Base-by-base conservation (phyloP, 768 basidiomycete species). In the Xerocomellus amylosporus region DNA sequence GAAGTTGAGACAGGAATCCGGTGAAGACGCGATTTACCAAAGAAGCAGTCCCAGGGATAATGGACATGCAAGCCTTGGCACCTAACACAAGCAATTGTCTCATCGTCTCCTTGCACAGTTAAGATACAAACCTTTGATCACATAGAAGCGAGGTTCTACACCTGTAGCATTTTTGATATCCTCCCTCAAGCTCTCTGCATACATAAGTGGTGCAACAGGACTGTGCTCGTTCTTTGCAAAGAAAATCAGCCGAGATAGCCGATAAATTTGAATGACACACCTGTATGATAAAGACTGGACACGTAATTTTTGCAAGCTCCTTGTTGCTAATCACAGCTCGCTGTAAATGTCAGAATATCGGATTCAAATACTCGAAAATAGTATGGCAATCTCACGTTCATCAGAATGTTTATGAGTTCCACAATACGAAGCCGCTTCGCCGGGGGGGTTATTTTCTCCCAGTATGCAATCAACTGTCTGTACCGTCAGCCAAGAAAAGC, bases 211-310 rank as follows among this genome's bases (percentile, higher is more conserved):
- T 53, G 77, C 81, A 13, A 77, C 65, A 28, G 79, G 74, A 58
- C 80, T 85, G 12, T 73, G 71, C 53, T 89, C 86, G 6, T 85
- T 86, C 87, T 89, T 43, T 49, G 28, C 19, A 22, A 46, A 30
- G 26, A n/a, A 37, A 14, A 8, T 64, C 37, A 58, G 56, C 24
- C 24, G 28, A 41, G 26, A 34, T 15, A 31, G 24, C 19, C n/a
- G 12, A 12, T 10, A 44, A 39, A 44, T 20, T 20, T 10, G 39
- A 30, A 10, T 10, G 17, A 64, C 74, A 52, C 49, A 87, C 87
- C 70, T 88, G 87, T 40, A 90, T 77, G 19, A 90, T 80, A 13
- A 90, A 73, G 12, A 86, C 80, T 2, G 88, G 88, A 56, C 81
- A 80, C 5, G 67, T 80, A 47, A 90, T 80, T 38, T 69, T 62